A percentile compares a stretch with the other conserved stretches of the same genome.
phyloP scores from a whole-genome alignment of 2,329 filamentous ascomycete genomes.

The Pseudopyrenochaeta lycopersici region DNA sequence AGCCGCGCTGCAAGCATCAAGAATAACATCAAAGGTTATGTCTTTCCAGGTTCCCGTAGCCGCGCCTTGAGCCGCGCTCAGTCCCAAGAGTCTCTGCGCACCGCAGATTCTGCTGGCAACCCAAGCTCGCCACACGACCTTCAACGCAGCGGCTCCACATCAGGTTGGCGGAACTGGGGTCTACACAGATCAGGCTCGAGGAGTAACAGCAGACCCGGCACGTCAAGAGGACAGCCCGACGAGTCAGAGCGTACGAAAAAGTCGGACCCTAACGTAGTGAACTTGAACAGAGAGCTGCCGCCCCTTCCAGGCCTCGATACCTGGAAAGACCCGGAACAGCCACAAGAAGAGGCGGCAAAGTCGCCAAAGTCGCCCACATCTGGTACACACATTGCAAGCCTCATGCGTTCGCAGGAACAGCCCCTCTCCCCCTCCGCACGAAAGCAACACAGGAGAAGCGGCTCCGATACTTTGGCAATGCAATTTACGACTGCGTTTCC shows the following conservation, averaged over 20 bases:
- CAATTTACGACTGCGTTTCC: slow-evolving; percentile 31
- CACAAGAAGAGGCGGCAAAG: slow-evolving; percentile 21
- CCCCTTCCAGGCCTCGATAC: slow-evolving; percentile 57
- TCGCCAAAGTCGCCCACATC: slow-evolving; percentile 26
- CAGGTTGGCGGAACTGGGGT: slow-evolving; percentile 52
- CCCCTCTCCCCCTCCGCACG: slow-evolving; percentile 36
- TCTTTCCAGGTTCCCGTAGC: slow-evolving; percentile 48
- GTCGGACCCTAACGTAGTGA: slow-evolving; percentile 35
- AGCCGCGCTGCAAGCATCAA: slow-evolving; percentile 50
- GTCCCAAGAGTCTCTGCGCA: slow-evolving; percentile 45
- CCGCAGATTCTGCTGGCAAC: slow-evolving; percentile 12
- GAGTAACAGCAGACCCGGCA: slow-evolving; percentile 42
- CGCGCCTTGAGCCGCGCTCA: slow-evolving; percentile 39
- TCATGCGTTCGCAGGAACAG: slow-evolving; percentile 46
- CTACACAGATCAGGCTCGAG: slow-evolving; percentile 45
- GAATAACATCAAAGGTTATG: slow-evolving; percentile 52
- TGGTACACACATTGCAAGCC: slow-evolving; percentile 43
- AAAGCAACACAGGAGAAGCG: slow-evolving; percentile 39
- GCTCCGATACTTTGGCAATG: slow-evolving; percentile 39
- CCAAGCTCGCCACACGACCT: slow-evolving; percentile 24
- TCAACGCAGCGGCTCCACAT: slow-evolving; percentile 34
- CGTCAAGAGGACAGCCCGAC: slow-evolving; percentile 35
- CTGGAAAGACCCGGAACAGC: slow-evolving; percentile 39
- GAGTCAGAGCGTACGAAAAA: slow-evolving; percentile 37
- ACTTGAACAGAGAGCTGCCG: slow-evolving; percentile 59